These are phyloP conservation scores for Nicotiana otophora DNA, from an alignment of 257 asterid genomes.

Conservation along the genomic window DNA sequence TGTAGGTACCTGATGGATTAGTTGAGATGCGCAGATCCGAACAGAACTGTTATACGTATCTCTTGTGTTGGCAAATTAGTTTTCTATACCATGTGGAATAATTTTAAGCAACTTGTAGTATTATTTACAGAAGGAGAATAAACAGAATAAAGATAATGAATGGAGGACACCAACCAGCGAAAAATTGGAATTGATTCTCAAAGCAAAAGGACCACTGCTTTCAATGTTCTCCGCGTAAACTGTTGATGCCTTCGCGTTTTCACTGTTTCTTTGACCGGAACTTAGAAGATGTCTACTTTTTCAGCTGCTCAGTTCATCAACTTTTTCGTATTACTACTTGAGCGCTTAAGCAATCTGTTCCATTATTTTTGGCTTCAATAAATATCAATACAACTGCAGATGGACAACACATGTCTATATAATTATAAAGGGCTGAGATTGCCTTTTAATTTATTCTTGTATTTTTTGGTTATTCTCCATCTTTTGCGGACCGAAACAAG, in stretches of 20 bases:
- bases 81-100: background rate
- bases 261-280: background rate
- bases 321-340: background rate
- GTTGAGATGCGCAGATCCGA: too few relatives aligned
- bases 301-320: background rate
- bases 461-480: too few relatives aligned
- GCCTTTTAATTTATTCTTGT: too few relatives aligned
- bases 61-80: background rate
- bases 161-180: background rate
- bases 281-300: too few relatives aligned
- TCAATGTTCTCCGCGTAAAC: background rate
- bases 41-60: too few relatives aligned
- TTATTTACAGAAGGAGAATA: background rate
- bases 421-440: too few relatives aligned
- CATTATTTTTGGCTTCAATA: too few relatives aligned
- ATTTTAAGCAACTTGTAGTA: background rate
- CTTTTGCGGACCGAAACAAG: too few relatives aligned
- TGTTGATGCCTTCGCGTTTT: background rate
- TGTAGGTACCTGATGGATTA: too few relatives aligned
- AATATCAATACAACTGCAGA: too few relatives aligned
- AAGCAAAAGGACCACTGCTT: background rate
- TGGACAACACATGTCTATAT: too few relatives aligned
- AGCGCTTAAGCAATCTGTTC: background rate
- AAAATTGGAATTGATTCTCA: conserved; percentile 3
- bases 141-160: background rate